These are phyloP conservation scores for Amanita exitialis DNA, from an alignment of 768 basidiomycete genomes.

Conservation along the genomic window DNA sequence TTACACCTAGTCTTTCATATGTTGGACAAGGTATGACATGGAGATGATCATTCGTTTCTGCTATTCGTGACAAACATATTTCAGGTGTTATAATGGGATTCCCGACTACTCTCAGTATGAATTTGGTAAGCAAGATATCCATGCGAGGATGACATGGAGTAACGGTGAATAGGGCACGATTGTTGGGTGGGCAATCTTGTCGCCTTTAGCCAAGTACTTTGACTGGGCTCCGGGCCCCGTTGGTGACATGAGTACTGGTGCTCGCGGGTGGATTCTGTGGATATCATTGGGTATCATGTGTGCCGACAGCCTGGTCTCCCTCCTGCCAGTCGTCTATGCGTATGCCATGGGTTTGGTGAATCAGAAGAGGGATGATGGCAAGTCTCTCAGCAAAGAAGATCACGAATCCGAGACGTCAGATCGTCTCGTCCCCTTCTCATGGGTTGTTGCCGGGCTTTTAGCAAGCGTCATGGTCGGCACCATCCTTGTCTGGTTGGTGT, in stretches of 20 bases:
- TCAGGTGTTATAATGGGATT: constrained; percentile 96
- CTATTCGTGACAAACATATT: not conserved
- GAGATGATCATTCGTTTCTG: constrained; percentile 2
- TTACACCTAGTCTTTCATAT: constrained; percentile 86
- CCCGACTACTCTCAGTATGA: constrained; percentile 91
- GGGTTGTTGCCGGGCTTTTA: constrained; percentile 66
- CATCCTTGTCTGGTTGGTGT: constrained; percentile 76
- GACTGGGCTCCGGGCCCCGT: constrained; percentile 96
- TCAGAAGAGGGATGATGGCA: constrained; percentile 16
- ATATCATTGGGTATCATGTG: constrained; percentile 92
- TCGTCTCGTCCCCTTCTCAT: constrained; percentile 67
- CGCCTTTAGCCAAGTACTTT: constrained; percentile 67
- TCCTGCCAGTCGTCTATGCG: constrained; percentile 64
- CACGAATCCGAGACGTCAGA: constrained; percentile 71
- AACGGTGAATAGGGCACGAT: constrained; percentile 71
- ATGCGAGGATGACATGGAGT: not conserved
- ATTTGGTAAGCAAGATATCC: constrained; percentile 40
- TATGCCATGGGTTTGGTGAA: constrained; percentile 27
- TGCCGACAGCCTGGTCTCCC: constrained; percentile 80
- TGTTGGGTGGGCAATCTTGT: constrained; percentile 93
- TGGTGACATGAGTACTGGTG: constrained; percentile 75
- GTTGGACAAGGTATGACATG: constrained; percentile 72
- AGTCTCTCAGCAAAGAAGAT: constrained; percentile 23
- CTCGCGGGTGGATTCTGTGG: constrained; percentile 98
- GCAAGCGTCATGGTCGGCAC: constrained; percentile 62